phyloP scores from a whole-genome alignment of 495 filamentous ascomycete genomes.

The Penicillium tannophilum region DNA sequence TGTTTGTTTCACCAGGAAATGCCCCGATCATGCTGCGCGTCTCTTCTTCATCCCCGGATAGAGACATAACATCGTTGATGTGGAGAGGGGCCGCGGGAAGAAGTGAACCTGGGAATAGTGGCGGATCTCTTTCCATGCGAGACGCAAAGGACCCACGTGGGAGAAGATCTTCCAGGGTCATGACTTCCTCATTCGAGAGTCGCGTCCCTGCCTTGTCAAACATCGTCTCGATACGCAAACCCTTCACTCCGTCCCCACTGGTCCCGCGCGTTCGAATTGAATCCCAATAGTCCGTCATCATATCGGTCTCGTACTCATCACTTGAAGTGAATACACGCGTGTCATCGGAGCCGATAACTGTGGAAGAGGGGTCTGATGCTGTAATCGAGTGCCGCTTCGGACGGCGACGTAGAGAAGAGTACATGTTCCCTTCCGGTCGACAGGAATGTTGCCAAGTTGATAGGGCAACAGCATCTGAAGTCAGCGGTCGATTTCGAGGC shows the following conservation, averaged over 20 bases:
- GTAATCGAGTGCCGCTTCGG: constrained; percentile 51
- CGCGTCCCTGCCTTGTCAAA: constrained; percentile 76
- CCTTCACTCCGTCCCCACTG: constrained; percentile 53
- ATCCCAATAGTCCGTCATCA: constrained; percentile 90
- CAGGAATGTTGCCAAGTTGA: constrained; percentile 29
- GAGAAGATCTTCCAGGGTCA: constrained; percentile 56
- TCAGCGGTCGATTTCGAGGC: constrained; percentile 27
- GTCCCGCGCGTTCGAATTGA: constrained; percentile 84
- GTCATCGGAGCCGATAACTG: constrained; percentile 83
- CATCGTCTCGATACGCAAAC: constrained; percentile 76
- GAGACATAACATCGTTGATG: constrained; percentile 18
- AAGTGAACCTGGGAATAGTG: constrained; percentile 45
- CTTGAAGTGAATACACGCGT: constrained; percentile 71
- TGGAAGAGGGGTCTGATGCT: constrained; percentile 75
- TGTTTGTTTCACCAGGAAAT: constrained; percentile 32
- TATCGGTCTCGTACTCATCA: constrained; percentile 85
- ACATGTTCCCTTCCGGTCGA: constrained; percentile 14
- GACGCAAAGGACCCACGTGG: constrained; percentile 45
- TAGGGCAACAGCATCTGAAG: constrained; percentile 34
- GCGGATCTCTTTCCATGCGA: constrained; percentile 31
- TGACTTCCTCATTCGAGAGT: constrained; percentile 57
- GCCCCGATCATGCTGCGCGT: constrained; percentile 36
- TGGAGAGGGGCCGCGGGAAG: constrained; percentile 47
- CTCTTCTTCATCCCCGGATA: constrained; percentile 36
- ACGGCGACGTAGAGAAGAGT: constrained; percentile 37